Percentiles rank a stretch among this genome's conserved stretches.
These are phyloP conservation scores for Leucoagaricus sp. DNA, from an alignment of 1,284 basidiomycete genomes.

Conservation along the genomic window DNA sequence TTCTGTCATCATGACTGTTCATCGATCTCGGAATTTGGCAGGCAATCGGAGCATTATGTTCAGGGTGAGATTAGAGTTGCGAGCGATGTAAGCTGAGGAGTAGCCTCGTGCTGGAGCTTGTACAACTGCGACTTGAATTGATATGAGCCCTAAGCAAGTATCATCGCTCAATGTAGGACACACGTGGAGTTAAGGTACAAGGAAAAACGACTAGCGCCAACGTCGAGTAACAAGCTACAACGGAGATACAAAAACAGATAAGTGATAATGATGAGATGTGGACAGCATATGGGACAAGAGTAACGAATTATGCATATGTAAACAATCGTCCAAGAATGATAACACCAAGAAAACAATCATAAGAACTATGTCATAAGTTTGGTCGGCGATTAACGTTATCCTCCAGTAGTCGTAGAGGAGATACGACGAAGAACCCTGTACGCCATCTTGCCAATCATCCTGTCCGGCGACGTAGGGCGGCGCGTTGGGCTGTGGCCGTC, in stretches of 20 bases:
- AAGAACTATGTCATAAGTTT: too few species aligned
- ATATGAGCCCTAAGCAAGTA: too few species aligned
- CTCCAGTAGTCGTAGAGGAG: not conserved
- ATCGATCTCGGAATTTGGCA: too few species aligned
- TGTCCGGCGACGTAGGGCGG: not conserved
- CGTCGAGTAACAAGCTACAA: not conserved
- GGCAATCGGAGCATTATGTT: too few species aligned
- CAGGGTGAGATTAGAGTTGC: too few species aligned
- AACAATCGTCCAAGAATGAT: not conserved
- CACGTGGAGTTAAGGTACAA: too few species aligned
- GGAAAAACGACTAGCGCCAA: too few species aligned
- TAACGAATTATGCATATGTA: not conserved
- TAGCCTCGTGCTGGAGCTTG: too few species aligned
- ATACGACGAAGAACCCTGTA: conserved; percentile 4
- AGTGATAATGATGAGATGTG: not conserved
- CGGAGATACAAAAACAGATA: not conserved
- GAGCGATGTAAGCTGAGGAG: too few species aligned
- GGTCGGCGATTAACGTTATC: not conserved
- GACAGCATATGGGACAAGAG: not conserved
- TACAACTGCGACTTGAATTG: too few species aligned
- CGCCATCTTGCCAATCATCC: not conserved
- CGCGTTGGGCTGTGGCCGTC: not conserved
- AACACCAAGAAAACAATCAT: not conserved
- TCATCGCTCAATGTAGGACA: too few species aligned
- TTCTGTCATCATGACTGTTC: too few species aligned